Conservation (phyloP, 169 alveolate genomes). For the Plasmodium gaboni region DNA sequence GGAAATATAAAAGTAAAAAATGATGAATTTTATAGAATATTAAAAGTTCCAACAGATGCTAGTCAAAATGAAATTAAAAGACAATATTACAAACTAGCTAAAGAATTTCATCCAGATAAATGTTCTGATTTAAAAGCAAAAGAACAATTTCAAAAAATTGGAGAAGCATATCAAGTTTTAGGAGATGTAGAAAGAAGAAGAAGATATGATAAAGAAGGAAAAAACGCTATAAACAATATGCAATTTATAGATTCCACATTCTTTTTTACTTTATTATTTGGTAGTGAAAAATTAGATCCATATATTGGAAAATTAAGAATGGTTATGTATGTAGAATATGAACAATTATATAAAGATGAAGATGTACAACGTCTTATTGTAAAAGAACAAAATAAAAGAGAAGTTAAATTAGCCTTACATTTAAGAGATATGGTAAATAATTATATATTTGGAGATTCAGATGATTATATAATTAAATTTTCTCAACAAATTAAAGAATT, state of each 20-base stretch:
- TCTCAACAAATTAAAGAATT: conserved; percentile 82
- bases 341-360: conserved; percentile 74
- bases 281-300: conserved; percentile 91
- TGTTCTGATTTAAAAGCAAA: conserved; percentile 92
- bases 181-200: conserved; percentile 94
- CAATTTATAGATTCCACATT: conserved; percentile 90
- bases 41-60: conserved; percentile 90
- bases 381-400: conserved; percentile 86
- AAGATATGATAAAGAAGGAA: conserved; percentile 94
- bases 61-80: conserved; percentile 85
- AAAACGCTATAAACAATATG: conserved; percentile 92
- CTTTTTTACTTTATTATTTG: conserved; percentile 92
- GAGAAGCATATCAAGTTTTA: conserved; percentile 95
- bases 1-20: conserved; percentile 84
- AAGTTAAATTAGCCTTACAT: conserved; percentile 87
- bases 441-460: conserved; percentile 85
- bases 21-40: conserved; percentile 87
- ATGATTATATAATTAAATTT: conserved; percentile 83
- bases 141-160: conserved; percentile 88
- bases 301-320: conserved; percentile 90
- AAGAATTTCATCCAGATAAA: conserved; percentile 95
- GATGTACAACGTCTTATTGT: conserved; percentile 76
- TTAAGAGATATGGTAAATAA: conserved; percentile 86
- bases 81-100: conserved; percentile 91
- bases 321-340: conserved; percentile 89